A percentile compares a stretch with the other conserved stretches of the same genome.
These are phyloP conservation scores for Brassica hybrid DNA, from an alignment of 441 rosid genomes.

Conservation along the genomic window DNA sequence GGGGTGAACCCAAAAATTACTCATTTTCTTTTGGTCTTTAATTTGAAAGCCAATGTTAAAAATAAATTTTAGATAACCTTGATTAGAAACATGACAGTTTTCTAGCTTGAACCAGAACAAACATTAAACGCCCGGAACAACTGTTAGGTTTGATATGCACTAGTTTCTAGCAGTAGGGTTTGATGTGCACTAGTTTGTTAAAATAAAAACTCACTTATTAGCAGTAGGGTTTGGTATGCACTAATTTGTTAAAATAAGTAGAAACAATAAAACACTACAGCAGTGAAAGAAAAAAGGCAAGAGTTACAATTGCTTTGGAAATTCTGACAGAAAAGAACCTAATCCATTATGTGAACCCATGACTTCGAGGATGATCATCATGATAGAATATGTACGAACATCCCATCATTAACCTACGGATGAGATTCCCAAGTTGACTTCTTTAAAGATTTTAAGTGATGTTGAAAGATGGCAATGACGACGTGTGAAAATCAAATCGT, in stretches of 20 bases:
- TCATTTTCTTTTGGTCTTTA: no score
- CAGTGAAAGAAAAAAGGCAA: no score
- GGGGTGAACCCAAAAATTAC: no score
- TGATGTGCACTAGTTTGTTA: no score
- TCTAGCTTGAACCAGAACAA: not conserved
- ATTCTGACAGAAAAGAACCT: conserved; percentile 19
- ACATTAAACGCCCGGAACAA: not conserved
- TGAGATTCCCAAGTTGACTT: conserved; percentile 41
- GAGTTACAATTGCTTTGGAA: conserved; percentile 1
- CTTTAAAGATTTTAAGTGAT: conserved; percentile 31
- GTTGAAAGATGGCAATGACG: conserved; percentile 38
- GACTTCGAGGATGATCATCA: conserved; percentile 33
- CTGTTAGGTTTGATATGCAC: not conserved
- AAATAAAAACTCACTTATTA: no score
- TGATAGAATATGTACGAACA: conserved; percentile 23
- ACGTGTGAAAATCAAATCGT: conserved; percentile 16
- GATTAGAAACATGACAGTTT: not conserved
- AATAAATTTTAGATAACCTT: no score
- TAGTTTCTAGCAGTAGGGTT: no score
- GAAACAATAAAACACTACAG: no score
- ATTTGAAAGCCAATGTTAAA: no score
- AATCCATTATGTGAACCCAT: conserved; percentile 27
- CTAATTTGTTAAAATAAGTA: no score
- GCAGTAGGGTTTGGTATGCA: no score
- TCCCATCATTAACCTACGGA: conserved; percentile 31